These are phyloP conservation scores for Lumnitzera racemosa DNA, from an alignment of 345 rosid genomes.

Conservation along the genomic window DNA sequence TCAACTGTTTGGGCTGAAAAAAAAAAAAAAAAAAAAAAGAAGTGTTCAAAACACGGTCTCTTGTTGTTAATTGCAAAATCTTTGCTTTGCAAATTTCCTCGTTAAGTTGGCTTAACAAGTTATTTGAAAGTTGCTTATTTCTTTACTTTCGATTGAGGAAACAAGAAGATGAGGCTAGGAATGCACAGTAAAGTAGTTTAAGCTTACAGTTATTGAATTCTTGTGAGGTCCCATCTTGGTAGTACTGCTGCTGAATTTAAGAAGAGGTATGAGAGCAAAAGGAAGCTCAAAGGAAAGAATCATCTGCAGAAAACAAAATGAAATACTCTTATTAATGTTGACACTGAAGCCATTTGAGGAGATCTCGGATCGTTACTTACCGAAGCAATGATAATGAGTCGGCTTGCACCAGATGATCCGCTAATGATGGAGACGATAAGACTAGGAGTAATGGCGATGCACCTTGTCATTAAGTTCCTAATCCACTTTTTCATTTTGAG, in stretches of 20 bases:
- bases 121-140: too few relatives aligned
- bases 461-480: conserved; percentile 54
- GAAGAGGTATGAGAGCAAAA: conserved; percentile 63
- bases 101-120: too few relatives aligned
- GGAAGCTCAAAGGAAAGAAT: conserved; percentile 71
- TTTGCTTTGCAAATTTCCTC: too few relatives aligned
- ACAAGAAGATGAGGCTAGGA: too few relatives aligned
- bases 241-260: conserved; percentile 56
- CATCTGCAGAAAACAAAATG: conserved; percentile 34
- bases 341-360: too few relatives aligned
- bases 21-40: too few relatives aligned
- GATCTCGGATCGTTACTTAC: conserved; percentile 14
- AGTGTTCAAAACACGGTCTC: too few relatives aligned
- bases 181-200: too few relatives aligned
- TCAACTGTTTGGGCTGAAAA: too few relatives aligned
- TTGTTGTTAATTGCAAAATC: too few relatives aligned
- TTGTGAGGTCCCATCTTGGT: conserved; percentile 70
- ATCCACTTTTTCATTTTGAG: conserved; percentile 49
- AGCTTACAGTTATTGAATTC: conserved; percentile 44
- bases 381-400: conserved; percentile 58
- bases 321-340: background rate
- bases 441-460: conserved; percentile 57
- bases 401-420: conserved; percentile 52
- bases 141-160: too few relatives aligned
- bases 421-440: conserved; percentile 47